A percentile compares a stretch with the other conserved stretches of the same genome.
These are phyloP conservation scores for Paraconiothyrium brasiliense DNA, from an alignment of 2,329 filamentous ascomycete genomes.

Conservation along the genomic window DNA sequence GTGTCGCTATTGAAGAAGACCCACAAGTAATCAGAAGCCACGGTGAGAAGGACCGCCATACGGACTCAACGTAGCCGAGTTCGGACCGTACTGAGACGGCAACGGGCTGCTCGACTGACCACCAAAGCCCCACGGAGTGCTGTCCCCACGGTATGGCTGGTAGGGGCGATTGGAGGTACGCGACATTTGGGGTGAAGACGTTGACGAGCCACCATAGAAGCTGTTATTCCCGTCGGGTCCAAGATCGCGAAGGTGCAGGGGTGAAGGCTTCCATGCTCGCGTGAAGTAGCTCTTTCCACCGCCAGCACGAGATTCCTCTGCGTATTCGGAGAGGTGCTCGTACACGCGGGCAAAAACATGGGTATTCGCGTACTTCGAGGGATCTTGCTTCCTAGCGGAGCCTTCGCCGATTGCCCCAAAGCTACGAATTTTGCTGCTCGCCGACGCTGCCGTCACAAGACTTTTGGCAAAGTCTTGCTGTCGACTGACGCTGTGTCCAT, in stretches of 20 bases:
- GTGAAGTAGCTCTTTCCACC: constrained; percentile 52
- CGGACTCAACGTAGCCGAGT: neutral
- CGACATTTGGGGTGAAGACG: neutral
- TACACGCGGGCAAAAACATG: constrained; percentile 53
- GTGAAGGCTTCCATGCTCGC: constrained; percentile 47
- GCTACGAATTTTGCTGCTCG: constrained; percentile 19
- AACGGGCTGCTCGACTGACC: neutral
- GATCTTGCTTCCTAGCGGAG: constrained; percentile 5
- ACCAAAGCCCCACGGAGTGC: constrained; percentile 7
- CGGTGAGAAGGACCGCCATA: neutral
- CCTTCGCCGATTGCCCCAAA: constrained; percentile 27
- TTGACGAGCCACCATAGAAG: constrained; percentile 41
- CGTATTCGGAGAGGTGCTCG: constrained; percentile 55
- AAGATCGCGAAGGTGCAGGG: constrained; percentile 52
- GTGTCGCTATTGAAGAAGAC: neutral
- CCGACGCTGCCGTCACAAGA: constrained; percentile 31
- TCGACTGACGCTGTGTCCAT: constrained; percentile 37
- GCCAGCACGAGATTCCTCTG: constrained; percentile 36
- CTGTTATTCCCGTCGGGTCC: constrained; percentile 49
- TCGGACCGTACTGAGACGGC: neutral
- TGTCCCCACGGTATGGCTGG: constrained; percentile 5
- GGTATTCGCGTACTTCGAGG: constrained; percentile 35
- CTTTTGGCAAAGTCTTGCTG: constrained; percentile 38
- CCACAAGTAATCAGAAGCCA: neutral
- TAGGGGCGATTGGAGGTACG: constrained; percentile 9